Base-by-base conservation (phyloP, 805 yeast genomes). In the Myxozyma sirexii region DNA sequence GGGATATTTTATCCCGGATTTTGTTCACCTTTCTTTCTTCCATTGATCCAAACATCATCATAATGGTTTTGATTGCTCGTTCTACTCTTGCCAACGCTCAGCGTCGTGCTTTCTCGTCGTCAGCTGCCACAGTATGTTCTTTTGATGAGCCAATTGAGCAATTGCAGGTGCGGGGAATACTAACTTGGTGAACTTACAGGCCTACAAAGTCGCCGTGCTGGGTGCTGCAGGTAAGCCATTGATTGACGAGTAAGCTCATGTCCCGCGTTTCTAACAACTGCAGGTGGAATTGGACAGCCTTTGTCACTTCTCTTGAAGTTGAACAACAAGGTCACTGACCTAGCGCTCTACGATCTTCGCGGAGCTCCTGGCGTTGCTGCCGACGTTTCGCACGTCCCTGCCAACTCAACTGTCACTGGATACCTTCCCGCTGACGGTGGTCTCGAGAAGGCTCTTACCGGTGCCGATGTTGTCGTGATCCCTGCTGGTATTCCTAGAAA, bases 401-500 rank as follows among this genome's bases (percentile, higher is more conserved):
- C 97, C 74, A 84, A 88, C 81, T 89, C 97, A 65, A 83, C 83
- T 59, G 97, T 93, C 70, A 82, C 79, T 68, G 97, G 97, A 67
- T 92, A 82, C 82, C 82, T 89, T 60, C 96, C 97, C 69, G 96
- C 88, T 66, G 82, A 85, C 62, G 79, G 79, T 70, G 90, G 88
- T 59, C 79, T 92, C 68, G 79, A 80, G 71, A 80, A 80, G 68
- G 93, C 97, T 55, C 79, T 87, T 69, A 79, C 81, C 62, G 87
- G 82, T 61, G 81, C 90, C 60, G 86, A 83, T 64, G 87, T 92
- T 62, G 88, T 92, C 66, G 84, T 92, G 67, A 89, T 92, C 77
- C 97, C 97, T 74, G 97, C 97, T 59, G 97, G 97, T 81, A 96
- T 92, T 60, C 71, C 97, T 96, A 81, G 89, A 96, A 84, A 92